A percentile compares a stretch with the other conserved stretches of the same genome.
These are phyloP conservation scores for Maudiozyma bulderi DNA, from an alignment of 805 yeast genomes.

Conservation along the genomic window DNA sequence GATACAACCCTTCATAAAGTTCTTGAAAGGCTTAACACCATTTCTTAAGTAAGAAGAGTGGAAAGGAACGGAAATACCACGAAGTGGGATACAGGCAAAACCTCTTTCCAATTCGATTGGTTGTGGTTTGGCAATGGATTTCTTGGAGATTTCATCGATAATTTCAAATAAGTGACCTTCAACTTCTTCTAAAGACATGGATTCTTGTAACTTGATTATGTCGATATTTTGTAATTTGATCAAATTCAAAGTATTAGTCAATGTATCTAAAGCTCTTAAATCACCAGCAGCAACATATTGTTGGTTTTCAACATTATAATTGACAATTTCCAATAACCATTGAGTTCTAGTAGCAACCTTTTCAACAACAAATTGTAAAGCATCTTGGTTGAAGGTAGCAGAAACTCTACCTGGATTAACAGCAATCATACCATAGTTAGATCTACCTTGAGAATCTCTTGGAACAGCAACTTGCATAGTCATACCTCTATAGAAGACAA, in stretches of 20 bases:
- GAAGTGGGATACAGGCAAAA: conserved; percentile 94
- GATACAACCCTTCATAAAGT: conserved; percentile 92
- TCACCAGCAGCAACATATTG: conserved; percentile 99
- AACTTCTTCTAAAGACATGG: conserved; percentile 78
- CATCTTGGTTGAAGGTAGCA: conserved; percentile 83
- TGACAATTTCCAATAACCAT: conserved; percentile 96
- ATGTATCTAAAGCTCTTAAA: conserved; percentile 84
- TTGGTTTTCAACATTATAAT: conserved; percentile 95
- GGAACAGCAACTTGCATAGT: conserved; percentile 99
- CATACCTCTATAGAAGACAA: conserved; percentile 99
- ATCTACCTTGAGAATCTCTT: conserved; percentile 88
- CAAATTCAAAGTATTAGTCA: conserved; percentile 87
- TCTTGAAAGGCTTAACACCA: conserved; percentile 98
- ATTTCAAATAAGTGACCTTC: conserved; percentile 82
- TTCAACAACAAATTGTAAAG: conserved; percentile 87
- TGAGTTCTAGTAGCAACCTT: conserved; percentile 74
- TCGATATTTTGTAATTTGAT: conserved; percentile 91
- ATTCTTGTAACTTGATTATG: conserved; percentile 75
- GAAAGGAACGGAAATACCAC: conserved; percentile 99
- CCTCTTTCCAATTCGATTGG: conserved; percentile 97
- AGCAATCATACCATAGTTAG: conserved; percentile 99
- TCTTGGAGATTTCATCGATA: conserved; percentile 73
- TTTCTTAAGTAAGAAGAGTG: conserved; percentile 96
- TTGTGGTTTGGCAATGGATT: conserved; percentile 81
- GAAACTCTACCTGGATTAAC: conserved; percentile 92